Evolutionary conservation across 805 yeast genomes (phyloP).

Genomic region (Saccharomycopsis microspora): DNA sequence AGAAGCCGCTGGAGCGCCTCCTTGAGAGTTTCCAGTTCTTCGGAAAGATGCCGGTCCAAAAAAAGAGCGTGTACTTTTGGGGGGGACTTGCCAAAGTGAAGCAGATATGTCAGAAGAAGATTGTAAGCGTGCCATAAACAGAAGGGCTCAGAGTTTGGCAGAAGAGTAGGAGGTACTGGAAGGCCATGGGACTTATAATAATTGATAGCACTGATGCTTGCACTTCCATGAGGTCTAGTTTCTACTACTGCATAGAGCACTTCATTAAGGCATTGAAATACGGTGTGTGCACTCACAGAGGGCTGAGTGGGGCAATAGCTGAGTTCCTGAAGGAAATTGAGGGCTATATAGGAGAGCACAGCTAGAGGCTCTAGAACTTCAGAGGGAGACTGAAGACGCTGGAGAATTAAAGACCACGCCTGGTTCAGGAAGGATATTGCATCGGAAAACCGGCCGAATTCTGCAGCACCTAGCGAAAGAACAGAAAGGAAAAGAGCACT

Average conservation of each 20-base stretch:
- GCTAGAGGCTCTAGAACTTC: slow-evolving; percentile 36
- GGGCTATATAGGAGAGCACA: slow-evolving; percentile 31
- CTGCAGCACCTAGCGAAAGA: slow-evolving; percentile 34
- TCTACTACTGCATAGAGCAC: slow-evolving; percentile 24
- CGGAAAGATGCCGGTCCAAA: slow-evolving; percentile 21
- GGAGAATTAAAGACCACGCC: slow-evolving; percentile 30
- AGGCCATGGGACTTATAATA: slow-evolving; percentile 36
- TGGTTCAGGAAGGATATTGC: slow-evolving; percentile 30
- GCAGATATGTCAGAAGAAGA: slow-evolving; percentile 32
- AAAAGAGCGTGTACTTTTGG: slow-evolving; percentile 27
- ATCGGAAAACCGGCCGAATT: slow-evolving; percentile 24
- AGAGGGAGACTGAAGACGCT: slow-evolving; percentile 20
- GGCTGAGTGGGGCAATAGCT: slow-evolving; percentile 5
- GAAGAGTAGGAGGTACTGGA: slow-evolving; percentile 33
- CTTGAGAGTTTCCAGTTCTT: slow-evolving; percentile 16
- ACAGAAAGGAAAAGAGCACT: slow-evolving; percentile 31
- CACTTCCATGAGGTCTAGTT: slow-evolving; percentile 35
- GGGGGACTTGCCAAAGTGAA: slow-evolving; percentile 29
- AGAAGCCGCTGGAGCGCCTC: slow-evolving; percentile 11
- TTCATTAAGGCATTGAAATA: slow-evolving; percentile 39
- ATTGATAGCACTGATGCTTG: slow-evolving; percentile 36
- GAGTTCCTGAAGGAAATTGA: slow-evolving; percentile 26
- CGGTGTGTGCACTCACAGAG: slow-evolving; percentile 32
- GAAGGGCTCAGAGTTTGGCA: slow-evolving; percentile 13
- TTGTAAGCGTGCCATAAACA: slow-evolving; percentile 38